Evolutionary conservation across 352 stramenopile genomes (phyloP), one percentile per base, ranked within the genome.

Genomic region (Phytophthora aleatoria): DNA sequence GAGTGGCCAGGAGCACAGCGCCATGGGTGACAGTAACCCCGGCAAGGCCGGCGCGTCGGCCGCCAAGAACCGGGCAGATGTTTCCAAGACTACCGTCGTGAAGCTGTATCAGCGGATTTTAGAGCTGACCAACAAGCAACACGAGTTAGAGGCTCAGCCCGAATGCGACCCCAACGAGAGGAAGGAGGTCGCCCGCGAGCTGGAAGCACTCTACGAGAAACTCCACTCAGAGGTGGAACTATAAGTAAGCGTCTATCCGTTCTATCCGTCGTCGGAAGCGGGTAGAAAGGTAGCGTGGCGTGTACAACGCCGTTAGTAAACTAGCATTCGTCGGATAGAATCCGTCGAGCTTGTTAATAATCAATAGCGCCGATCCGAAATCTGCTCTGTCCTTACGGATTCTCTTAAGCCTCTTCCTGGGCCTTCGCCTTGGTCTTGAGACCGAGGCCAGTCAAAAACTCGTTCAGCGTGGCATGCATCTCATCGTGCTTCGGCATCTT

Each of bases 101-200:
- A 75, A 76, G 50, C 56, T 90, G 13, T 90, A 90, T 62, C 77
- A 90, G 61, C 73, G 78, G 59, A 83, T 90, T 33, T 36, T 90
- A 35, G 77, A 86, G 64, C 61, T 86, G 44, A 90, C 81, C 5
- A 87, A 83, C 69, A 56, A 73, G 43, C 78, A 86, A 57, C 77
- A 87, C 50, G 64, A 74, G 20, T 52, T 90, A 24, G 76, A 90
- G 61, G 50, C 65, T 4, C 68, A 80, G 31, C 66, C 75, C 1
- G 57, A 77, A n/a, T 68, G 69, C 1, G 66, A 83, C 36, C 27
- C 63, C 0, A 60, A 68, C 3, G 71, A 81, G 31, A 84, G 73
- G 57, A 68, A 77, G 27, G 66, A 79, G 30, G 66, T 87, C 3
- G 72, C 76, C 24, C 57, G 64, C 12, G 68, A 85, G 35, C 67